Evolutionary conservation across 495 filamentous ascomycete genomes (phyloP).

Genomic region (Penicillium chermesinum): DNA sequence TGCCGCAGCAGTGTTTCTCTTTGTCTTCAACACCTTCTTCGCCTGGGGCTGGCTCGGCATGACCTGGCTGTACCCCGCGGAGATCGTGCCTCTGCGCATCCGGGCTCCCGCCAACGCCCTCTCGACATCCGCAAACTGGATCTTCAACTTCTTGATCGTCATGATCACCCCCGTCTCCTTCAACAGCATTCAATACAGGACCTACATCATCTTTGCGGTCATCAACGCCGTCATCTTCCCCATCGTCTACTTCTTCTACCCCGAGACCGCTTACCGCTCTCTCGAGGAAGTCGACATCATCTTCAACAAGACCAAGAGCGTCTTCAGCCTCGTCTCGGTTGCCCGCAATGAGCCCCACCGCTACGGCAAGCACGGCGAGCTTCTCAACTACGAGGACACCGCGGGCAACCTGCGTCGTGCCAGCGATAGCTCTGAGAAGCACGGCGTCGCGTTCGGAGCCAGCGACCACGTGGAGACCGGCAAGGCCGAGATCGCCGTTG

Average conservation of each 20-base stretch:
- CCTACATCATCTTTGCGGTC: conserved; percentile 75
- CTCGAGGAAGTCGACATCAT: conserved; percentile 71
- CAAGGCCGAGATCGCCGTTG: conserved; percentile 18
- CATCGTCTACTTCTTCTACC: conserved; percentile 69
- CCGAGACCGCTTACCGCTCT: conserved; percentile 67
- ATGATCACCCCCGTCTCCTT: conserved; percentile 71
- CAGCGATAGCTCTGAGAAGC: conserved; percentile 26
- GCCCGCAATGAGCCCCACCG: conserved; percentile 55
- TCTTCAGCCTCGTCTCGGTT: conserved; percentile 53
- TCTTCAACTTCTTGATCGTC: conserved; percentile 55
- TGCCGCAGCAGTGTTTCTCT: conserved; percentile 57
- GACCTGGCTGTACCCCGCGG: conserved; percentile 71
- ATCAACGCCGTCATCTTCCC: conserved; percentile 71
- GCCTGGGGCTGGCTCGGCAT: conserved; percentile 73
- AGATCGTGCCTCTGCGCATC: conserved; percentile 68
- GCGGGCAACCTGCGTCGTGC: conserved; percentile 38
- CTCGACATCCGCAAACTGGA: conserved; percentile 51
- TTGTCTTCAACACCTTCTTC: conserved; percentile 74
- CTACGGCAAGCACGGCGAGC: conserved; percentile 64
- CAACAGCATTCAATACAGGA: conserved; percentile 60
- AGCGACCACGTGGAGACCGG: conserved; percentile 22
- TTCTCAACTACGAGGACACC: conserved; percentile 53
- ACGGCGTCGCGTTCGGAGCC: conserved; percentile 7
- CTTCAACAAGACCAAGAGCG: conserved; percentile 52
- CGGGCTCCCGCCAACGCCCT: conserved; percentile 70